phyloP scores from a whole-genome alignment of 768 basidiomycete genomes.

The Serendipita vermifera region DNA sequence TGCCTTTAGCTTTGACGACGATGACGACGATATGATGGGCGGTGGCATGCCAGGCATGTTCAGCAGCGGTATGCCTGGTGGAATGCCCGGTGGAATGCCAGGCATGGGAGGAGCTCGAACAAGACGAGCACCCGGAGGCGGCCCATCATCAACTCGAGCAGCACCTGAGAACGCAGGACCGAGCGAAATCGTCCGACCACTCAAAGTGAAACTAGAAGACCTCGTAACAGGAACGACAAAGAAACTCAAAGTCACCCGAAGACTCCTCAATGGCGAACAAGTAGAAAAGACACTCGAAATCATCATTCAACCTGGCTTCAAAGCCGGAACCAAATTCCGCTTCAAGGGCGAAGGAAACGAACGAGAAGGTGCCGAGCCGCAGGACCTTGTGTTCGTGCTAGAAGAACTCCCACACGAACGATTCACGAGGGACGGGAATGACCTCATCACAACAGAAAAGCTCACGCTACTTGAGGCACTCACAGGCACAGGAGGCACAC shows the following conservation, averaged over 20 bases:
- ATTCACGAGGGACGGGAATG: conserved; percentile 44
- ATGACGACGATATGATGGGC: conserved; percentile 31
- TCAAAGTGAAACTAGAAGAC: conserved; percentile 76
- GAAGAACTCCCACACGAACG: conserved; percentile 45
- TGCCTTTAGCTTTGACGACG: conserved; percentile 25
- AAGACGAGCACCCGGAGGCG: conserved; percentile 20
- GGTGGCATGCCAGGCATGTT: conserved; percentile 22
- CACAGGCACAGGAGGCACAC: conserved; percentile 33
- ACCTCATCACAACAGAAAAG: conserved; percentile 41
- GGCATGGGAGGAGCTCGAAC: conserved; percentile 22
- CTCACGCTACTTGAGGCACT: conserved; percentile 44
- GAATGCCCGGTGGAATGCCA: conserved; percentile 46
- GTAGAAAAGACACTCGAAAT: conserved; percentile 81
- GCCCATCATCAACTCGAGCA: conserved; percentile 23
- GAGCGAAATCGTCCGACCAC: conserved; percentile 56
- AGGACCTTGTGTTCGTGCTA: conserved; percentile 55
- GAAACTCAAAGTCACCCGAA: conserved; percentile 74
- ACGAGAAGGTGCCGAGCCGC: conserved; percentile 38
- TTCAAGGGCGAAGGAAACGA: conserved; percentile 60
- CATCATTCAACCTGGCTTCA: conserved; percentile 49
- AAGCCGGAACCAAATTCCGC: conserved; percentile 43
- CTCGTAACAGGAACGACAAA: conserved; percentile 77
- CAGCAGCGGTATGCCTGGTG: conserved; percentile 36
- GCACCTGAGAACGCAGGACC: conserved; percentile 19
- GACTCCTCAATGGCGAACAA: conserved; percentile 51